A percentile compares a stretch with the other conserved stretches of the same genome.
Evolutionary conservation across 1,139 yeast genomes (phyloP).

Genomic region (Saccharomyces hybrid): DNA sequence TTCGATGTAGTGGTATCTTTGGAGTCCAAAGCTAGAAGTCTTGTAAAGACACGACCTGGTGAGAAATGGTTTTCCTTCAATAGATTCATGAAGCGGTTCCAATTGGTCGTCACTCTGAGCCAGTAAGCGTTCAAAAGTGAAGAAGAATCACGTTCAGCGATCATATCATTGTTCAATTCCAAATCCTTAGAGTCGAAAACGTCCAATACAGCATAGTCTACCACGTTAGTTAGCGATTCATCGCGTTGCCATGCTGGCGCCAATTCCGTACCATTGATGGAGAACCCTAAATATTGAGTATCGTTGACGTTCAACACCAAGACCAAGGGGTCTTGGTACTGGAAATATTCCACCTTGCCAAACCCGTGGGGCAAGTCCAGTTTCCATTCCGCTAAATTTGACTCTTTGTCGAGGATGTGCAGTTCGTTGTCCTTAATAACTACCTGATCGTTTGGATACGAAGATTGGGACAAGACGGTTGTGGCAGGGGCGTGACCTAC

Average conservation of each 20-base stretch:
- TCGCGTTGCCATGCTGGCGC: conserved; percentile 40
- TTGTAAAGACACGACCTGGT: conserved; percentile 23
- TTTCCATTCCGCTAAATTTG: conserved; percentile 9
- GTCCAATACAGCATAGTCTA: conserved; percentile 37
- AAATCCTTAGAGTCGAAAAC: conserved; percentile 32
- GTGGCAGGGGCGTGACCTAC: background rate
- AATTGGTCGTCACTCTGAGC: conserved; percentile 38
- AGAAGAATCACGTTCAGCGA: conserved; percentile 34
- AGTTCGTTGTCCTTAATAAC: background rate
- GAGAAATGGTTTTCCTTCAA: conserved; percentile 16
- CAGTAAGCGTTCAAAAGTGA: conserved; percentile 37
- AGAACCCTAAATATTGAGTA: background rate
- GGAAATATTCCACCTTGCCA: conserved; percentile 10
- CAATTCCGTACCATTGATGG: conserved; percentile 22
- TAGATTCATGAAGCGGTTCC: conserved; percentile 18
- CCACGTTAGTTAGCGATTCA: conserved; percentile 39
- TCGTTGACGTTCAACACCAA: background rate
- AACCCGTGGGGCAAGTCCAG: conserved; percentile 13
- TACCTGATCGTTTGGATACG: background rate
- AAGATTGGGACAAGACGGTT: background rate
- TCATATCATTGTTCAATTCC: conserved; percentile 34
- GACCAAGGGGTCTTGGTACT: conserved; percentile 6
- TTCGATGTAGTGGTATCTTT: conserved; percentile 16
- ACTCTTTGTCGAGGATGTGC: conserved; percentile 9
- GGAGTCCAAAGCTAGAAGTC: conserved; percentile 15